Base-by-base conservation (phyloP, 2,329 filamentous ascomycete species). In the Graphilbum sp. region DNA sequence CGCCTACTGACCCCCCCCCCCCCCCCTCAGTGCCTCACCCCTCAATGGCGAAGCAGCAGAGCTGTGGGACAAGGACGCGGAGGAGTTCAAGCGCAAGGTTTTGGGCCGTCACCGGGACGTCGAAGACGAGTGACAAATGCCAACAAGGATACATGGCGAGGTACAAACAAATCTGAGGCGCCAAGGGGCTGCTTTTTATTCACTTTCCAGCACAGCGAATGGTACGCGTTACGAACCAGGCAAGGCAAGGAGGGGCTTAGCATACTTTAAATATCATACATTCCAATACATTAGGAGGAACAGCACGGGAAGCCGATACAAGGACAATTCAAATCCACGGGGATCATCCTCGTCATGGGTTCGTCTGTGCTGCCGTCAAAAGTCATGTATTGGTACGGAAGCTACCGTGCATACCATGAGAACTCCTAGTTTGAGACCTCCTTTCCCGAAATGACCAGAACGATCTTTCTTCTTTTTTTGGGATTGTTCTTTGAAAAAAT, bases 1-100 rank as follows among this genome's bases (percentile, higher is more conserved):
- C n/a, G n/a, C n/a, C 52, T 52, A 35, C 3, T 35, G 41, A 45
- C n/a, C n/a, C n/a, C n/a, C n/a, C n/a, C n/a, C n/a, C n/a, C n/a
- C n/a, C n/a, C n/a, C n/a, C n/a, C n/a, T n/a, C n/a, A 96, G 88
- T 58, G 75, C 90, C 42, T 94, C 85, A 47, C 90, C 90, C 3
- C 66, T 98, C 46, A 98, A 98, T 51, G 92, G 86, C 42, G 87
- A 98, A 59, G 90, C 90, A 23, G 90, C 92, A 15, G 83, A 94
- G 56, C 69, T 98, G 32, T 98, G 90, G 87, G 88, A 95, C 56
- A 85, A 78, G 49, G 75, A 96, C 55, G 67, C 76, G 29, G 76
- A 73, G 34, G 84, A 93, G 57, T 96, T 90, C 69, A 85, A 94
- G 70, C 74, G 73, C 47, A 79, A 78, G 61, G 74, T 79, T 25